Conservation (phyloP, 768 basidiomycete genomes). For the Hypsizygus marmoreus region DNA sequence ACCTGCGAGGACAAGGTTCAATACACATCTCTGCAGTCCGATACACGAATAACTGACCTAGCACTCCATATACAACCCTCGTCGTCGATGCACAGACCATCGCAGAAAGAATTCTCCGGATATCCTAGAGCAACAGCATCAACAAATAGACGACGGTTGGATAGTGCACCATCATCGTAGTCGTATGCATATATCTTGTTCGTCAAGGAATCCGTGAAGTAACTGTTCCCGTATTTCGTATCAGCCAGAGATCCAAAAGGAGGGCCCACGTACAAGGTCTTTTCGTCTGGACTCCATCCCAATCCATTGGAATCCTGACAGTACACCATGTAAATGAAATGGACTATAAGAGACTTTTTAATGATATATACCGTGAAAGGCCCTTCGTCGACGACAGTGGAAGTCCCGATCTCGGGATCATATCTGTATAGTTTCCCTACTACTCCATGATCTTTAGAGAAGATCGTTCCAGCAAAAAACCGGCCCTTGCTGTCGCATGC, state of each 20-base stretch:
- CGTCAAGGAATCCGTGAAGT: conserved; percentile 68
- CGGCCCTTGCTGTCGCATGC: conserved; percentile 65
- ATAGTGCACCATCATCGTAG: conserved; percentile 58
- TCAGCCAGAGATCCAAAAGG: neutral
- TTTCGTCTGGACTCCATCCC: conserved; percentile 64
- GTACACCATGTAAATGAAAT: conserved; percentile 11
- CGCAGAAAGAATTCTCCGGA: conserved; percentile 53
- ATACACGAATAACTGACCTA: conserved; percentile 29
- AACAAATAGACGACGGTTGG: conserved; percentile 57
- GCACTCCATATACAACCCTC: conserved; percentile 72
- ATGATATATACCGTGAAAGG: conserved; percentile 58
- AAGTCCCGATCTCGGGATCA: conserved; percentile 50
- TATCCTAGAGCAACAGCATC: conserved; percentile 58
- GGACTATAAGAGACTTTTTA: conserved; percentile 7
- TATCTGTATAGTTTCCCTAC: conserved; percentile 61
- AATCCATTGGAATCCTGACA: conserved; percentile 64
- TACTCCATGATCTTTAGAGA: conserved; percentile 47
- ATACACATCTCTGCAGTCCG: neutral
- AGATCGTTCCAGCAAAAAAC: conserved; percentile 68
- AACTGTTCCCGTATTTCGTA: conserved; percentile 39
- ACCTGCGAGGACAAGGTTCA: conserved; percentile 37
- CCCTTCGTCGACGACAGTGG: conserved; percentile 57
- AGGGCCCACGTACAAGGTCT: conserved; percentile 49
- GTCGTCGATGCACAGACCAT: conserved; percentile 66
- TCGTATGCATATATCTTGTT: conserved; percentile 71